Conservation (phyloP, 1,284 basidiomycete species). For the Sporisorium iseilematis-ciliati region DNA sequence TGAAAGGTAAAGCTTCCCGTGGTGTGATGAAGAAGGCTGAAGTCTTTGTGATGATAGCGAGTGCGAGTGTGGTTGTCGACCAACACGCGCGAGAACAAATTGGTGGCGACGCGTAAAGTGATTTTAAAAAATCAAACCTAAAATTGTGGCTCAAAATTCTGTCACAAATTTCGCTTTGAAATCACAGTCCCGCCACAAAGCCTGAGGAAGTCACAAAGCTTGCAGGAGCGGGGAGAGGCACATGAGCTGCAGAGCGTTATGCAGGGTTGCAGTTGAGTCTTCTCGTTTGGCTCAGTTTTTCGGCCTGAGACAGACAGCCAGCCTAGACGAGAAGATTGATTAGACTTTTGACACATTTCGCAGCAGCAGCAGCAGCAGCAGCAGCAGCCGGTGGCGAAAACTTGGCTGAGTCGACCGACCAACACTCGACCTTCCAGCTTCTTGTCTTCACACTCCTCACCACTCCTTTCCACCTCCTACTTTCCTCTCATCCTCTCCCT, state of each 20-base stretch:
- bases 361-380: not conserved
- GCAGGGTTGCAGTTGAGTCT: slow-evolving; percentile 32
- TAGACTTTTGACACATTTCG: slow-evolving; percentile 8
- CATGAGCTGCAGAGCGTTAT: slow-evolving; percentile 20
- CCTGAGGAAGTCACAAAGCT: not conserved
- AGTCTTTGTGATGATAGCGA: not conserved
- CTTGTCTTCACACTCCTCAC: not conserved
- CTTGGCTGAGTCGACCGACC: slow-evolving; percentile 29
- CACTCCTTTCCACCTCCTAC: not conserved
- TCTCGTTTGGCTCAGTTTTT: slow-evolving; percentile 11
- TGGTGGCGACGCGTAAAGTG: slow-evolving; percentile 20
- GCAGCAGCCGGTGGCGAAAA: slow-evolving; percentile 22
- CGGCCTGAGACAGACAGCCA: slow-evolving; percentile 2
- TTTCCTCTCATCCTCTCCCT: not conserved
- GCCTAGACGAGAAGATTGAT: slow-evolving; percentile 7
- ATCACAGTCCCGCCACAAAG: not conserved
- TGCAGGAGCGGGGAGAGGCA: not conserved
- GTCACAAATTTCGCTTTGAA: not conserved
- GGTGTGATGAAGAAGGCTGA: too few relatives aligned
- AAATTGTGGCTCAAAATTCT: slow-evolving; percentile 9
- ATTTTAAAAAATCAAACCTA: slow-evolving; percentile 1
- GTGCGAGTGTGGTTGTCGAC: not conserved
- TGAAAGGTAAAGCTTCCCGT: too few relatives aligned
- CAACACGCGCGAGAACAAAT: slow-evolving; percentile 11
- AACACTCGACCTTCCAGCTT: slow-evolving; percentile 2